Evolutionary conservation across 768 basidiomycete genomes (phyloP).

Genomic region (Harrya chromipes): DNA sequence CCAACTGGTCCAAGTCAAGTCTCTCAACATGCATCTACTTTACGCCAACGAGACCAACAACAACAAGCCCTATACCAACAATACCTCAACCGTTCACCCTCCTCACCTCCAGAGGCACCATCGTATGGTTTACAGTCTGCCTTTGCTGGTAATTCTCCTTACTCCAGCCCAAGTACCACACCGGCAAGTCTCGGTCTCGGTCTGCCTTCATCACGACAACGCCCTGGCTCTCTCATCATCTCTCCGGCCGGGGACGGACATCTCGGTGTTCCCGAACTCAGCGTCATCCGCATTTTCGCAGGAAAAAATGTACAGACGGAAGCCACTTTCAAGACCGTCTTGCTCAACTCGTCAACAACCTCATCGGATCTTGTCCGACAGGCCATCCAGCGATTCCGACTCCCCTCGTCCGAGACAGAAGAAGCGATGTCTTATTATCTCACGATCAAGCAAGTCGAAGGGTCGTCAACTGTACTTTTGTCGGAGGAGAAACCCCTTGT

Average conservation of each 20-base stretch:
- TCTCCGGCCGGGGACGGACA: constrained; percentile 60
- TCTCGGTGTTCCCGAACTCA: constrained; percentile 72
- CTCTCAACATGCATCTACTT: constrained; percentile 58
- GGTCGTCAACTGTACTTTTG: constrained; percentile 71
- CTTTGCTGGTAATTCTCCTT: constrained; percentile 48
- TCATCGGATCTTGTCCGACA: constrained; percentile 84
- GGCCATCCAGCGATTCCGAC: constrained; percentile 90
- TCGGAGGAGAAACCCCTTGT: constrained; percentile 78
- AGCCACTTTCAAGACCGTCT: constrained; percentile 96
- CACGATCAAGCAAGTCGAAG: constrained; percentile 91
- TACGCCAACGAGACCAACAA: constrained; percentile 86
- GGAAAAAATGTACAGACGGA: constrained; percentile 89
- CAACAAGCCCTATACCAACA: constrained; percentile 86
- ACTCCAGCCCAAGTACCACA: constrained; percentile 37
- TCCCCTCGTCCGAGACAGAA: constrained; percentile 57
- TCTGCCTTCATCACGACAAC: constrained; percentile 52
- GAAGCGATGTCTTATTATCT: constrained; percentile 72
- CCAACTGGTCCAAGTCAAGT: constrained; percentile 39
- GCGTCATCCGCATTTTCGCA: constrained; percentile 94
- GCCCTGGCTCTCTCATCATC: constrained; percentile 77
- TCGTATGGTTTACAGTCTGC: constrained; percentile 76
- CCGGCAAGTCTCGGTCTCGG: constrained; percentile 45
- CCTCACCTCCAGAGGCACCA: constrained; percentile 70
- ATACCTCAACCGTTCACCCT: constrained; percentile 84
- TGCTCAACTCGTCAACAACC: constrained; percentile 84